Evolutionary conservation across 768 basidiomycete genomes (phyloP).

Genomic region (Tulasnella sp.): DNA sequence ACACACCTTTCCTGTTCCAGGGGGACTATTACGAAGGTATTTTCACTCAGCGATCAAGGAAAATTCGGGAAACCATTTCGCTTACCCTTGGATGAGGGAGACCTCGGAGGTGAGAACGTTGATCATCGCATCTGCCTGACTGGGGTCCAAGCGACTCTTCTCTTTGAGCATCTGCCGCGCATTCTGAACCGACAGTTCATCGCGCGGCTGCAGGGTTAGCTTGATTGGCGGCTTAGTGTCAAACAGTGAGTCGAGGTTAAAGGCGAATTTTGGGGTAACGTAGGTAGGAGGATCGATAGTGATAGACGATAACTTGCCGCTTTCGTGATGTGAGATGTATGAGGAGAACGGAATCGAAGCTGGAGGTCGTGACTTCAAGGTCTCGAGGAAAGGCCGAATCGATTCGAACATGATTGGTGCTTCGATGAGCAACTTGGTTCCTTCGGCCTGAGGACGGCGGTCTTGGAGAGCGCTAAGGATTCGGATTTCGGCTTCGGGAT

Average conservation of each 20-base stretch:
- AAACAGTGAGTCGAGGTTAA: constrained; percentile 46
- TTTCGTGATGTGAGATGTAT: constrained; percentile 36
- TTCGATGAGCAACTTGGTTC: constrained; percentile 39
- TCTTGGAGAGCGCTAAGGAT: constrained; percentile 17
- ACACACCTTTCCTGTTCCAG: constrained; percentile 69
- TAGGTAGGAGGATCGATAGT: constrained; percentile 43
- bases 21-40: constrained; percentile 52
- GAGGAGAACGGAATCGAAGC: constrained; percentile 42
- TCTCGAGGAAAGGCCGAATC: constrained; percentile 55
- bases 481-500: constrained; percentile 41
- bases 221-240: constrained; percentile 29
- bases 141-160: constrained; percentile 47
- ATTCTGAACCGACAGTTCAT: constrained; percentile 33
- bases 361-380: constrained; percentile 42
- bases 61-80: background rate
- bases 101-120: constrained; percentile 49
- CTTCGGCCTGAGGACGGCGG: background rate
- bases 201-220: constrained; percentile 29
- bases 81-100: constrained; percentile 60
- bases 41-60: constrained; percentile 40
- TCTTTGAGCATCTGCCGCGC: constrained; percentile 37
- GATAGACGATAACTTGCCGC: constrained; percentile 15
- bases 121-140: constrained; percentile 60
- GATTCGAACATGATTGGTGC: constrained; percentile 56
- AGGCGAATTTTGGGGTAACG: constrained; percentile 45